Conservation (phyloP, 192 early-diverging fungal species). For the Gamsiella multidivaricata region DNA sequence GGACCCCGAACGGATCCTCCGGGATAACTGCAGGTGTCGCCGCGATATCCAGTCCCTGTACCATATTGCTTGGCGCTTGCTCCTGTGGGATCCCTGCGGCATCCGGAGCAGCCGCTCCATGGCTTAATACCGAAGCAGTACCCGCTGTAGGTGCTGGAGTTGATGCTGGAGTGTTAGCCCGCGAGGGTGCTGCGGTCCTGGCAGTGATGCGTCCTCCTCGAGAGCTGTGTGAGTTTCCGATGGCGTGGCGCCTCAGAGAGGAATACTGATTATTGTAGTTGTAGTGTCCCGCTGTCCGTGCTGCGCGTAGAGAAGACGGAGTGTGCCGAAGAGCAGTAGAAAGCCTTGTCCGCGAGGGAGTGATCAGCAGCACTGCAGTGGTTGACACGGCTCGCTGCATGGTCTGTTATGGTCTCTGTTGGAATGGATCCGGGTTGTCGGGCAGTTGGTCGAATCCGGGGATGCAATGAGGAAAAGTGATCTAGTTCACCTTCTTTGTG, state of each 20-base stretch:
- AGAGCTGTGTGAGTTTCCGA: not conserved
- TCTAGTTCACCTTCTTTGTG: no score
- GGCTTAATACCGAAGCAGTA: constrained; percentile 7
- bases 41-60: constrained; percentile 41
- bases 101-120: not conserved
- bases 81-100: not conserved
- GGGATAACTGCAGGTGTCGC: constrained; percentile 46
- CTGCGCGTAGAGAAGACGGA: constrained; percentile 4
- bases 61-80: constrained; percentile 6
- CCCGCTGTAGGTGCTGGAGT: constrained; percentile 15
- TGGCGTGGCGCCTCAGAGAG: constrained; percentile 23
- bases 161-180: constrained; percentile 5
- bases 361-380: not conserved
- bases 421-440: no score
- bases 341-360: constrained; percentile 2
- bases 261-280: constrained; percentile 7
- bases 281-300: not conserved
- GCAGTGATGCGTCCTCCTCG: constrained; percentile 32
- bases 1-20: constrained; percentile 46
- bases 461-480: no score
- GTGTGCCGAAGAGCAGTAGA: not conserved
- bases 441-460: no score
- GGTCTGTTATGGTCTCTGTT: no score
- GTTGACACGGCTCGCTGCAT: constrained; percentile 4
- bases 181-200: constrained; percentile 21